phyloP scores from a whole-genome alignment of 169 alveolate species.

The Ichthyophthirius multifiliis region DNA sequence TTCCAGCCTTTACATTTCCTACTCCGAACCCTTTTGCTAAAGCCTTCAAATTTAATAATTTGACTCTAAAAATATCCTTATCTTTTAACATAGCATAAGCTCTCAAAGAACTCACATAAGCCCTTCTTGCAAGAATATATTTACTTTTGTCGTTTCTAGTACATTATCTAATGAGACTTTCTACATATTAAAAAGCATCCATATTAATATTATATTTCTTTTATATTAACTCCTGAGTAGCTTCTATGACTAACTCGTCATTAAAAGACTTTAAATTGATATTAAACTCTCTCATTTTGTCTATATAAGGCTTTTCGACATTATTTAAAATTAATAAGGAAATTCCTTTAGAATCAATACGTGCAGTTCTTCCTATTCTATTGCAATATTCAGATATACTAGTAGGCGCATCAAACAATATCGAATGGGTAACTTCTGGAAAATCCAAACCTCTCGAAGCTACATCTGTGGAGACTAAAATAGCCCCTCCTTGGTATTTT shows the following conservation, averaged over 20 bases:
- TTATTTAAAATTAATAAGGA: constrained; percentile 26
- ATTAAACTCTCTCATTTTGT: background rate
- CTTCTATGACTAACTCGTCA: background rate
- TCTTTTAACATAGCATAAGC: constrained; percentile 40
- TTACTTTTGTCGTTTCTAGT: constrained; percentile 10
- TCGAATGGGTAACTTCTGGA: constrained; percentile 65
- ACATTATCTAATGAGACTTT: background rate
- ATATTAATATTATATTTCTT: background rate
- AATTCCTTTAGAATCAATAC: constrained; percentile 59
- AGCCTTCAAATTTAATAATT: constrained; percentile 19
- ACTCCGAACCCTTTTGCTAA: constrained; percentile 25
- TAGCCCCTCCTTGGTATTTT: constrained; percentile 45
- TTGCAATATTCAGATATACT: constrained; percentile 76
- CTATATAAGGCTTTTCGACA: constrained; percentile 1
- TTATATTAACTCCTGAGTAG: background rate
- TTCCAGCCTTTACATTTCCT: constrained; percentile 16
- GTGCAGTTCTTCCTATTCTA: constrained; percentile 86
- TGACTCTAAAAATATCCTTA: constrained; percentile 13
- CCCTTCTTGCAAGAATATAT: constrained; percentile 24
- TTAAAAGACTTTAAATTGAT: background rate
- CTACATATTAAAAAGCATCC: constrained; percentile 23
- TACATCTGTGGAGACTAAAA: constrained; percentile 77
- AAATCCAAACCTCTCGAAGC: constrained; percentile 86
- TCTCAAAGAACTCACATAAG: constrained; percentile 40
- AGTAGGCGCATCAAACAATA: constrained; percentile 73